These are phyloP conservation scores for Amanita rubescens DNA, from an alignment of 768 basidiomycete genomes.

Conservation along the genomic window DNA sequence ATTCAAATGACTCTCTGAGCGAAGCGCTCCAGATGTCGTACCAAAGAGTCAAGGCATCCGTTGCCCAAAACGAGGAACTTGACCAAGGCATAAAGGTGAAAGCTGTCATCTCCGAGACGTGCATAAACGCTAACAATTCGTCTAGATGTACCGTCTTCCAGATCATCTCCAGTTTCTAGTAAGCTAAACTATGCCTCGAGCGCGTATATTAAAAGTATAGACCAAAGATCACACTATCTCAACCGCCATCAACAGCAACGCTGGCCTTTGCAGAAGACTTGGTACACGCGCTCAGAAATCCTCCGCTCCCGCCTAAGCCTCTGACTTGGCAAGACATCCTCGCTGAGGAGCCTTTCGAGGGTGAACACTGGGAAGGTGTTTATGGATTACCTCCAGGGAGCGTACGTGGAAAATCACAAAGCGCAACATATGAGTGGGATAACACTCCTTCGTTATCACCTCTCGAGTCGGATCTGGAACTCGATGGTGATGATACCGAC, in stretches of 20 bases:
- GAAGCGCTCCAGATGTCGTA: constrained; percentile 53
- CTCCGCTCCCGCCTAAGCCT: constrained; percentile 28
- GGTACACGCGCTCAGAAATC: constrained; percentile 40
- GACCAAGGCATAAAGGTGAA: constrained; percentile 60
- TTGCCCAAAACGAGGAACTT: constrained; percentile 45
- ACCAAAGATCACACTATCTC: constrained; percentile 48
- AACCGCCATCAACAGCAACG: constrained; percentile 41
- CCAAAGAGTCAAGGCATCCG: constrained; percentile 40
- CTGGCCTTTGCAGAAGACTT: constrained; percentile 47
- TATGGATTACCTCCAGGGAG: constrained; percentile 45
- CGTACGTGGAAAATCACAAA: constrained; percentile 14
- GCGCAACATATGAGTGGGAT: constrained; percentile 41
- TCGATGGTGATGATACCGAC: constrained; percentile 33
- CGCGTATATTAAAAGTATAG: background rate
- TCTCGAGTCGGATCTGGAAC: constrained; percentile 45
- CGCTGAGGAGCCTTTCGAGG: constrained; percentile 77
- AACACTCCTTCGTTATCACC: constrained; percentile 67
- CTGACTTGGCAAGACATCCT: constrained; percentile 79
- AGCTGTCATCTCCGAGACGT: background rate
- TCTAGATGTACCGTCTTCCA: constrained; percentile 51
- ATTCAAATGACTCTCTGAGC: constrained; percentile 53
- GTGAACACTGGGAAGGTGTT: constrained; percentile 80
- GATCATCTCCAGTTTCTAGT: constrained; percentile 73
- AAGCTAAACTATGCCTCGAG: constrained; percentile 14
- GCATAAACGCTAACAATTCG: constrained; percentile 5